Evolutionary conservation across 2,329 filamentous ascomycete genomes (phyloP).

Genomic region (Cordyceps javanica): DNA sequence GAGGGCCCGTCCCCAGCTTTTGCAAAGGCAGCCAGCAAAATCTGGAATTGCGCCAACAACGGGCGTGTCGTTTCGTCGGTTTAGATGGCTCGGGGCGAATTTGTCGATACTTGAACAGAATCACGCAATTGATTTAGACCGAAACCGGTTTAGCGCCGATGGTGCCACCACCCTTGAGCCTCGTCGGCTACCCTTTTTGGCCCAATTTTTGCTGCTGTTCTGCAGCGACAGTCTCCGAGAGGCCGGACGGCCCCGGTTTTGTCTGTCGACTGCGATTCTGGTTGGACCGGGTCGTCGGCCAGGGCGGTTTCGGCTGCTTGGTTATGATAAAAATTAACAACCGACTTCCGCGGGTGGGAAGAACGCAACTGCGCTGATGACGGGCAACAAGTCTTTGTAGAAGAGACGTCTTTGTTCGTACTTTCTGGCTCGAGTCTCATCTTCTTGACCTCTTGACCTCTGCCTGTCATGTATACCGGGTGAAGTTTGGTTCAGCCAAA

Average conservation of each 20-base stretch:
- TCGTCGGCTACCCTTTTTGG: constrained; percentile 4
- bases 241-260: constrained; percentile 5
- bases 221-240: constrained; percentile 2
- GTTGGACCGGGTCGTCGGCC: constrained; percentile 10
- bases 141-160: constrained; percentile 24
- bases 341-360: background rate
- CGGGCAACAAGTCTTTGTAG: background rate
- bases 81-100: constrained; percentile 16
- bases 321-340: background rate
- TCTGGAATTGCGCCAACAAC: constrained; percentile 16
- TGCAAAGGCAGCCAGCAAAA: constrained; percentile 13
- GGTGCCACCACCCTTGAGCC: constrained; percentile 12
- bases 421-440: no score
- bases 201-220: background rate
- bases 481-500: no score
- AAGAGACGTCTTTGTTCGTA: background rate
- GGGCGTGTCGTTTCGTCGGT: constrained; percentile 4
- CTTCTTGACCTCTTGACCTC: no score
- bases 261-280: background rate
- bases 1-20: constrained; percentile 2
- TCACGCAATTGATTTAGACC: constrained; percentile 34
- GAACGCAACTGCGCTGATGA: background rate
- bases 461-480: no score
- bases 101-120: constrained; percentile 32
- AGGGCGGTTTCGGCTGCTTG: background rate